These are phyloP conservation scores for Ceratobasidium sp. DNA, from an alignment of 1,284 basidiomycete genomes.

Conservation along the genomic window DNA sequence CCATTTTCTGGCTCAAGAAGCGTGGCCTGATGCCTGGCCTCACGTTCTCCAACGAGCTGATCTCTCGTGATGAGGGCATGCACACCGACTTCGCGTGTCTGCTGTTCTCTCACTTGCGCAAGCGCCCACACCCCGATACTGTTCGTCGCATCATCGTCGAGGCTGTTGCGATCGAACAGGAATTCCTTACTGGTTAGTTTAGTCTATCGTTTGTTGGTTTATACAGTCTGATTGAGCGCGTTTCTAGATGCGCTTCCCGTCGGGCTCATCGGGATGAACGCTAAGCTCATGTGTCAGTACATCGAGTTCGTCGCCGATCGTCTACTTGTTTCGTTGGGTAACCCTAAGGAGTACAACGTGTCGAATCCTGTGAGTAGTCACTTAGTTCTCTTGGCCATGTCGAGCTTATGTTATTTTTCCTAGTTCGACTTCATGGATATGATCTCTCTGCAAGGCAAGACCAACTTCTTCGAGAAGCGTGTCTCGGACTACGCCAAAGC, in stretches of 20 bases:
- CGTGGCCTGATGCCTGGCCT: slow-evolving; percentile 98
- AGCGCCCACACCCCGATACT: slow-evolving; percentile 84
- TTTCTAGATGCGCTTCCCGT: slow-evolving; percentile 76
- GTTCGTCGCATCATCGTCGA: slow-evolving; percentile 83
- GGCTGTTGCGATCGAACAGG: slow-evolving; percentile 88
- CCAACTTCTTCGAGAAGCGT: slow-evolving; percentile 88
- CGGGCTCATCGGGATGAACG: slow-evolving; percentile 86
- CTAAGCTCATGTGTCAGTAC: slow-evolving; percentile 90
- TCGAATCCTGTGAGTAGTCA: slow-evolving; percentile 75
- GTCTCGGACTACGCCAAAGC: slow-evolving; percentile 93
- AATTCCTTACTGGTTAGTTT: slow-evolving; percentile 80
- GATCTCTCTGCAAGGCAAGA: slow-evolving; percentile 90
- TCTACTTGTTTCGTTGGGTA: slow-evolving; percentile 86
- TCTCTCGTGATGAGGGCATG: slow-evolving; percentile 97
- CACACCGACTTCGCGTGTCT: slow-evolving; percentile 99
- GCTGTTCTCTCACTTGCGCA: slow-evolving; percentile 88
- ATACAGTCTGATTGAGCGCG: neutral
- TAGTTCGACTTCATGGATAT: slow-evolving; percentile 94
- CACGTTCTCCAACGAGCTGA: slow-evolving; percentile 97
- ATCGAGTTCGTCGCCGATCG: slow-evolving; percentile 98
- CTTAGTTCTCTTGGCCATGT: neutral
- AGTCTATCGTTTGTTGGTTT: neutral
- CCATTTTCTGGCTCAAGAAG: slow-evolving; percentile 99
- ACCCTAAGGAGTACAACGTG: slow-evolving; percentile 81
- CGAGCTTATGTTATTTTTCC: slow-evolving; percentile 30